These are phyloP conservation scores for Chimonanthus praecox DNA, from an alignment of 164 flowering plant genomes.

Conservation along the genomic window DNA sequence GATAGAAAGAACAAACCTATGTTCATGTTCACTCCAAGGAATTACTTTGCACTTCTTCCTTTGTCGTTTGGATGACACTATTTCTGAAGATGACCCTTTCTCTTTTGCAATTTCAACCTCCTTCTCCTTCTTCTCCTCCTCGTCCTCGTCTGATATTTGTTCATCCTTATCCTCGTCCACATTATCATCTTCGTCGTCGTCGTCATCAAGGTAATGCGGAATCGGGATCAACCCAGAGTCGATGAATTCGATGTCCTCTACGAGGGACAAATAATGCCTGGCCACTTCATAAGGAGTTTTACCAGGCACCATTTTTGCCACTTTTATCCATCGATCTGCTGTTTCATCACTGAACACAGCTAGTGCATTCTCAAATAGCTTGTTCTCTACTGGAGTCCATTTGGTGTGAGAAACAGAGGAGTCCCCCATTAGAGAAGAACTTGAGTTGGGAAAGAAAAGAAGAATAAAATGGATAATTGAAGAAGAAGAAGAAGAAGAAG, in stretches of 20 bases:
- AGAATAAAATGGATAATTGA: too few species aligned
- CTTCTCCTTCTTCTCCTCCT: slow-evolving; percentile 2
- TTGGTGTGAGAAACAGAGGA: slow-evolving; percentile 13
- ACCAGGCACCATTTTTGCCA: slow-evolving; percentile 28
- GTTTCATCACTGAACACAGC: slow-evolving; percentile 11
- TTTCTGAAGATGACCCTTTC: not conserved
- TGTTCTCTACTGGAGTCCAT: slow-evolving; percentile 38
- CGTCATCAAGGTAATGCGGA: slow-evolving; percentile 10
- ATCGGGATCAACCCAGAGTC: slow-evolving; percentile 17
- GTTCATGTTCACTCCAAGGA: slow-evolving; percentile 40
- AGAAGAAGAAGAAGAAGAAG: not conserved
- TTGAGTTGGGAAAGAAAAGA: not conserved
- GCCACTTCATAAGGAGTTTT: slow-evolving; percentile 22
- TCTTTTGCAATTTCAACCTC: slow-evolving; percentile 7
- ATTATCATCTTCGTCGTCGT: too few species aligned
- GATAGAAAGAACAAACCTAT: slow-evolving; percentile 17
- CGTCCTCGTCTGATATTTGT: not conserved
- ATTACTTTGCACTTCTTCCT: not conserved
- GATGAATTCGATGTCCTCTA: slow-evolving; percentile 28
- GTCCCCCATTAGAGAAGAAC: not conserved
- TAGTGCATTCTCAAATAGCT: slow-evolving; percentile 30
- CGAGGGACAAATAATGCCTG: slow-evolving; percentile 20
- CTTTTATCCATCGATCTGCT: slow-evolving; percentile 16
- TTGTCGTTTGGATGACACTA: not conserved
- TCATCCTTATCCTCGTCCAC: not conserved